Percentiles rank a stretch among this genome's conserved stretches.
Evolutionary conservation across 306 rosid species (phyloP).

Genomic region (Medicago lupulina): DNA sequence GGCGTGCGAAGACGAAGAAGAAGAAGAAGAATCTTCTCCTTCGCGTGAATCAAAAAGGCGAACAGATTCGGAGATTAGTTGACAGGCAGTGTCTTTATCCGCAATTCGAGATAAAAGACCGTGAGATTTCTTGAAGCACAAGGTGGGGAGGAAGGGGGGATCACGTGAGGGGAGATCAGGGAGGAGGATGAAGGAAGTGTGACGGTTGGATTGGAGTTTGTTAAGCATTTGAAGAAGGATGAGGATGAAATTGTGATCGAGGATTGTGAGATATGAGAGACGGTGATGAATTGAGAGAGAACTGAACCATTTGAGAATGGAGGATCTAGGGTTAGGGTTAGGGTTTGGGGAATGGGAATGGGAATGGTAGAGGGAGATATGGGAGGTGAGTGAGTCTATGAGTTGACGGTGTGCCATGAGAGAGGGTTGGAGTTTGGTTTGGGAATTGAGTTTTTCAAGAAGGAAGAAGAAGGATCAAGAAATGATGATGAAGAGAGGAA

Average conservation of each 20-base stretch:
- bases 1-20: neutral
- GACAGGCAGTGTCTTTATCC: slow-evolving; percentile 46
- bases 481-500: neutral
- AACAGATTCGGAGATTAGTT: slow-evolving; percentile 48
- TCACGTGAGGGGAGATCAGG: slow-evolving; percentile 69
- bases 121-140: slow-evolving; percentile 74
- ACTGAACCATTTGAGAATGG: slow-evolving; percentile 81
- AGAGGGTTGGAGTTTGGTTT: neutral
- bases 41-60: slow-evolving; percentile 66
- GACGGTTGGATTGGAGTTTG: slow-evolving; percentile 48
- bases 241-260: slow-evolving; percentile 67
- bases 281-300: slow-evolving; percentile 79
- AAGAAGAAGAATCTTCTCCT: neutral
- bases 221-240: slow-evolving; percentile 69
- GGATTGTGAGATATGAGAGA: slow-evolving; percentile 67
- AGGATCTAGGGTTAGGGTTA: slow-evolving; percentile 51
- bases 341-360: slow-evolving; percentile 23
- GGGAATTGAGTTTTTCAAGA: neutral
- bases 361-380: slow-evolving; percentile 84
- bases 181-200: slow-evolving; percentile 80
- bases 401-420: slow-evolving; percentile 70
- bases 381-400: slow-evolving; percentile 85
- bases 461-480: neutral
- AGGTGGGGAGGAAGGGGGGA: slow-evolving; percentile 60
- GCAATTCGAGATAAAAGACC: slow-evolving; percentile 74